phyloP scores from a whole-genome alignment of 345 rosid genomes.

The Laguncularia racemosa region DNA sequence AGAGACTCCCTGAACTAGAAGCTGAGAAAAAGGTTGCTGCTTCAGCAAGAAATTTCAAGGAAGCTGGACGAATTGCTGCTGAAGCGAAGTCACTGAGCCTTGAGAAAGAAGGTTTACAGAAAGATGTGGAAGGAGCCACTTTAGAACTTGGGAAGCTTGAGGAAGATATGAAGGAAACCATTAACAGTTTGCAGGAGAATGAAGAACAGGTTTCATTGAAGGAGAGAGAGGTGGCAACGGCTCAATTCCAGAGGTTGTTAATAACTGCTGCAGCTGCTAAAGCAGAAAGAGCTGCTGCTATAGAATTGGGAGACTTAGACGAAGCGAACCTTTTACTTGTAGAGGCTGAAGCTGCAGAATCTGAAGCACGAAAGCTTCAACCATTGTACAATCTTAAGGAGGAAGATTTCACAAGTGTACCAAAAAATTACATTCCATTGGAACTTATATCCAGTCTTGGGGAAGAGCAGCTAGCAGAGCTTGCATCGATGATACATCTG shows the following conservation, averaged over 20 bases:
- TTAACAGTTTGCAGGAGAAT: conserved; percentile 47
- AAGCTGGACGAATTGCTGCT: conserved; percentile 85
- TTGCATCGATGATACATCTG: conserved; percentile 37
- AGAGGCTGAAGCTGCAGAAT: conserved; percentile 71
- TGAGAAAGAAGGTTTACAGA: conserved; percentile 56
- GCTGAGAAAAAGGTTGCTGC: conserved; percentile 89
- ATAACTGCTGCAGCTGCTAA: conserved; percentile 51
- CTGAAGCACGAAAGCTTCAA: conserved; percentile 61
- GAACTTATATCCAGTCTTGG: conserved; percentile 65
- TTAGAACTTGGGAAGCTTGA: conserved; percentile 48
- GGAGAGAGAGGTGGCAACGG: conserved; percentile 68
- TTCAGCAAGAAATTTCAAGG: conserved; percentile 80
- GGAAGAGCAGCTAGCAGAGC: conserved; percentile 46
- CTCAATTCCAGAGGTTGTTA: conserved; percentile 65
- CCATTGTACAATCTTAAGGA: conserved; percentile 39
- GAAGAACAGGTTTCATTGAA: conserved; percentile 51
- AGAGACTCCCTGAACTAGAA: conserved; percentile 79
- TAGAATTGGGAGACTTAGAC: conserved; percentile 60
- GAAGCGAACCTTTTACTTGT: conserved; percentile 69
- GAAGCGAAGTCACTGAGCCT: conserved; percentile 70
- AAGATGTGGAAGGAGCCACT: conserved; percentile 45
- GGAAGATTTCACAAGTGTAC: conserved; percentile 42
- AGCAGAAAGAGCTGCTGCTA: conserved; percentile 75
- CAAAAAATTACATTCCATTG: conserved; percentile 59
- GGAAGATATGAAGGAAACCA: conserved; percentile 48